Evolutionary conservation across 2,329 filamentous ascomycete species (phyloP).

Genomic region (Cordyceps farinosa): DNA sequence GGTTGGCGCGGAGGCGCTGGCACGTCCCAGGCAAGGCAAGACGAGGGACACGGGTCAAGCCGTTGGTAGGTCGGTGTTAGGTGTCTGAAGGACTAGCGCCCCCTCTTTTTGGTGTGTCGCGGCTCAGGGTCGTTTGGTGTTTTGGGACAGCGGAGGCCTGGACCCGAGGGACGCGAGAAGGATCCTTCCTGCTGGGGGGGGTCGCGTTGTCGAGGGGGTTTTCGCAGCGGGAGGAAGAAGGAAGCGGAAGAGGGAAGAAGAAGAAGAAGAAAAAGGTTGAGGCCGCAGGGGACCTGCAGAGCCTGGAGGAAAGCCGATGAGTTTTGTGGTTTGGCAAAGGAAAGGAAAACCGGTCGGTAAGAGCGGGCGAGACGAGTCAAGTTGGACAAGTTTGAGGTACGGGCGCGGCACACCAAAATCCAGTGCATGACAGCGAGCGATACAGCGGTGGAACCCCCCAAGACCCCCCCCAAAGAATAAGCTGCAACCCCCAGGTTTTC

Average conservation of each 20-base stretch:
- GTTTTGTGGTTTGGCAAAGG: background rate
- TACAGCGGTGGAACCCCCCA: too few relatives aligned
- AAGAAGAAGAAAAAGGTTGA: slow-evolving; percentile 14
- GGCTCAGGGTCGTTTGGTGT: slow-evolving; percentile 7
- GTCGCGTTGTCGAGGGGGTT: background rate
- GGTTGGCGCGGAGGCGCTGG: background rate
- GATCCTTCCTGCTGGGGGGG: background rate
- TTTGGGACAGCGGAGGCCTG: slow-evolving; percentile 8
- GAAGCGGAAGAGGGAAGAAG: background rate
- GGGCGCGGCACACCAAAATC: too few relatives aligned
- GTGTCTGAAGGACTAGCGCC: slow-evolving; percentile 2
- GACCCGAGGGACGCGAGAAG: background rate
- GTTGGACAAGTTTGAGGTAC: background rate
- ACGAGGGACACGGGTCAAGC: slow-evolving; percentile 1
- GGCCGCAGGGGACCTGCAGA: slow-evolving; percentile 18
- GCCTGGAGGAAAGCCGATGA: slow-evolving; percentile 11
- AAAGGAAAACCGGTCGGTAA: background rate
- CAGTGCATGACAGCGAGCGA: too few relatives aligned
- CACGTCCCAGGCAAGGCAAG: background rate
- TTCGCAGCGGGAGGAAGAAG: background rate
- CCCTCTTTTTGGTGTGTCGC: slow-evolving; percentile 12
- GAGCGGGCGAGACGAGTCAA: slow-evolving; percentile 11
- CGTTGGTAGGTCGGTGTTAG: slow-evolving; percentile 11
- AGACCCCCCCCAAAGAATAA: too few relatives aligned
- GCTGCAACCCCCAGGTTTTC: slow-evolving; percentile 2